Evolutionary conservation across 306 rosid genomes (phyloP), one percentile per base, ranked within the genome.

Genomic region (Lagenaria siceraria): DNA sequence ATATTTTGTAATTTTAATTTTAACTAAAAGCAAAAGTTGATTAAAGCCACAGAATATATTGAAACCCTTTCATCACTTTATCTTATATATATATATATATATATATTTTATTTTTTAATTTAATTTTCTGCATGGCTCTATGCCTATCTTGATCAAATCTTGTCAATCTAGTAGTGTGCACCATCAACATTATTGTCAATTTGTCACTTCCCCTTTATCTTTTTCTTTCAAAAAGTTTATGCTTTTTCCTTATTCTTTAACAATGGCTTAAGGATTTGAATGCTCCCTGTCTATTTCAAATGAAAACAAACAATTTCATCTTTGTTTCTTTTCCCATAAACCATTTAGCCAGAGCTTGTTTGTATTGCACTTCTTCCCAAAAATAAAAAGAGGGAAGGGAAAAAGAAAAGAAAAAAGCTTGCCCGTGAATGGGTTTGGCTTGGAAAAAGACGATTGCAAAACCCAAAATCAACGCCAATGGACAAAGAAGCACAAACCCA

Each of bases 391-490:
- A 84, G n/a, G n/a, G n/a, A n/a, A n/a, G n/a, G n/a, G n/a, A n/a
- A n/a, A n/a, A n/a, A n/a, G n/a, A n/a, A n/a, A n/a, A n/a, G n/a
- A n/a, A n/a, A n/a, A 75, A 35, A 22, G 5, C 9, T 69, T 8
- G 54, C 55, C 18, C 68, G 62, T 64, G 62, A 76, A 73, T 13
- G 11, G 49, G 70, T 75, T 81, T 77, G 61, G 8, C 6, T 66
- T 15, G 79, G 53, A 72, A 78, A 89, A 88, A 84, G 84, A 81
- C 81, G 93, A 90, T 89, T 87, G 89, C 88, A 13, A 64, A 79
- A 56, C 76, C 69, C 84, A 60, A 55, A 80, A 62, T 80, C 87
- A 81, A 27, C 85, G 61, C 49, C 55, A 51, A 79, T 87, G 80
- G 80, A 68, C 81, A 82, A 74, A 74, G 80, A n/a, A 46, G 52